Conservation (phyloP, 2,329 filamentous ascomycete species). For the Colletotrichum salicis region DNA sequence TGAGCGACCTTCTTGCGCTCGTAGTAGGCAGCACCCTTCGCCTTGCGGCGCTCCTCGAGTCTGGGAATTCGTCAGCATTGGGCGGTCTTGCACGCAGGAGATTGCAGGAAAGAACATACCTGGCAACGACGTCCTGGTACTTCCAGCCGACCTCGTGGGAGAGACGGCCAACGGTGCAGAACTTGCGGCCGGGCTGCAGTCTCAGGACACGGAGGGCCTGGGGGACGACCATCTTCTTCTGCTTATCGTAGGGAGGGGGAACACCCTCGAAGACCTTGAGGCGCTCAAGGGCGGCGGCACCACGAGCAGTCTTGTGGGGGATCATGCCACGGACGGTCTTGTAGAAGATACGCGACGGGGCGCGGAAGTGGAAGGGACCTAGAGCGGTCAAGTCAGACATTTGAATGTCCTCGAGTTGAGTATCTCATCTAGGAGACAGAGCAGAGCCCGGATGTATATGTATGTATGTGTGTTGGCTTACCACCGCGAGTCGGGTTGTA, state of each 20-base stretch:
- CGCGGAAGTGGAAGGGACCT: conserved; percentile 99
- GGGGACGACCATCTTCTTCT: conserved; percentile 99
- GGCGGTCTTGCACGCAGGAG: not conserved
- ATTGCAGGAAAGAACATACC: conserved; percentile 69
- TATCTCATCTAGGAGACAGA: conserved; percentile 35
- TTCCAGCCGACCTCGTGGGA: conserved; percentile 99
- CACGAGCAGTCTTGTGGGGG: conserved; percentile 99
- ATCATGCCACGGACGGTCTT: conserved; percentile 99
- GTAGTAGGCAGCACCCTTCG: conserved; percentile 99
- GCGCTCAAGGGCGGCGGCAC: conserved; percentile 94
- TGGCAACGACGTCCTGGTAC: conserved; percentile 99
- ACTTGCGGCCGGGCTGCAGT: conserved; percentile 99
- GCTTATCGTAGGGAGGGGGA: conserved; percentile 98
- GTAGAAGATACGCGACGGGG: conserved; percentile 99
- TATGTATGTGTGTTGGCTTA: conserved; percentile 58
- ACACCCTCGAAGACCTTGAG: conserved; percentile 99
- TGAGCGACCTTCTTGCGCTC: conserved; percentile 98
- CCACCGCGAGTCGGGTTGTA: conserved; percentile 99
- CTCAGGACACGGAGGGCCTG: conserved; percentile 96
- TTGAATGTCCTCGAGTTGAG: conserved; percentile 16
- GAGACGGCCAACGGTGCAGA: conserved; percentile 98
- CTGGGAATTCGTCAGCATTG: conserved; percentile 57
- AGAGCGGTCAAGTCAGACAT: conserved; percentile 48
- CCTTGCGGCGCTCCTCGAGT: conserved; percentile 99
- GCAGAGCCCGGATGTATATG: conserved; percentile 27